Conservation (phyloP, 1,284 basidiomycete genomes). For the Trichosporon sp. region DNA sequence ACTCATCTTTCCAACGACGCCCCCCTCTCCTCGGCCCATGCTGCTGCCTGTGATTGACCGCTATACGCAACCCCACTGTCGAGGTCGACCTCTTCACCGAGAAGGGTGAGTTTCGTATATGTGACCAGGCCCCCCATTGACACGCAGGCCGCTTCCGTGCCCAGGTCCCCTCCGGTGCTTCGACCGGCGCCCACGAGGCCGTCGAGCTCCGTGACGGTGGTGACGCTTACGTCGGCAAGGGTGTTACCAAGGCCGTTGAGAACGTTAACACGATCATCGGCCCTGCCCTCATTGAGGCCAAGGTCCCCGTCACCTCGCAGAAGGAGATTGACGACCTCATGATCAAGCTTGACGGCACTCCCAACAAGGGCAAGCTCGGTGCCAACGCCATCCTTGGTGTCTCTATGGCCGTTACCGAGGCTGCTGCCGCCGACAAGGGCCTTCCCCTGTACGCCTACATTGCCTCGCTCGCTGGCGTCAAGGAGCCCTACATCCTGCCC, state of each 20-base stretch:
- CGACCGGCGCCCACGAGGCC: constrained; percentile 97
- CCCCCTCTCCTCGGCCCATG: not conserved
- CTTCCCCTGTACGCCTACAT: constrained; percentile 96
- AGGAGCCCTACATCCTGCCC: constrained; percentile 89
- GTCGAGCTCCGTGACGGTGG: constrained; percentile 98
- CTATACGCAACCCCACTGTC: constrained; percentile 77
- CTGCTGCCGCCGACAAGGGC: constrained; percentile 89
- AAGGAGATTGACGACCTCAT: constrained; percentile 98
- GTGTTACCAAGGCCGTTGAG: constrained; percentile 89
- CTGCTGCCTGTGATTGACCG: constrained; percentile 33
- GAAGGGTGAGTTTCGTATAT: constrained; percentile 65
- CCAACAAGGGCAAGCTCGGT: constrained; percentile 99
- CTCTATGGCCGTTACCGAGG: constrained; percentile 92
- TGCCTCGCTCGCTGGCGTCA: constrained; percentile 90
- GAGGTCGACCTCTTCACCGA: constrained; percentile 89
- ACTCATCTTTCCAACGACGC: not conserved
- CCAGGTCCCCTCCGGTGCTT: constrained; percentile 96
- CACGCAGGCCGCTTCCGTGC: constrained; percentile 86
- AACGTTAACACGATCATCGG: constrained; percentile 95
- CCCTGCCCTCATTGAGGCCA: constrained; percentile 83
- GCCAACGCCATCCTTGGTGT: constrained; percentile 99
- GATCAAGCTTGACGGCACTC: constrained; percentile 95
- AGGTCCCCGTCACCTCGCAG: constrained; percentile 84
- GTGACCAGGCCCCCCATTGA: not conserved
- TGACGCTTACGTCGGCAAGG: constrained; percentile 96